Evolutionary conservation across 2,329 filamentous ascomycete species (phyloP).

Genomic region (Dryadomyces quercus-mongolicae): DNA sequence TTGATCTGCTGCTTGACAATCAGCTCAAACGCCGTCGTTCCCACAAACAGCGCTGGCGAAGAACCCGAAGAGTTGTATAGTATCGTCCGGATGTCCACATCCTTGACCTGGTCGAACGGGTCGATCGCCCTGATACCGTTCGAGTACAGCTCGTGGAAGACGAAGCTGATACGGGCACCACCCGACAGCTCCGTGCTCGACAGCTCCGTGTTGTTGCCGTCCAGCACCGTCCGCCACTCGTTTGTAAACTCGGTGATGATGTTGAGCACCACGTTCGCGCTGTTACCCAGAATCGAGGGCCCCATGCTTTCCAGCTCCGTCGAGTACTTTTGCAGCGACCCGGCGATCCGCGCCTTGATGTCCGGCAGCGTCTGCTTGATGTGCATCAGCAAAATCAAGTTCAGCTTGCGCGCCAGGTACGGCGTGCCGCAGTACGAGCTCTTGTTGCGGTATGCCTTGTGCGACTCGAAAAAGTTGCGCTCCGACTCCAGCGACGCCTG

Average conservation of each 20-base stretch:
- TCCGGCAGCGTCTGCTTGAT: constrained; percentile 99
- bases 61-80: constrained; percentile 99
- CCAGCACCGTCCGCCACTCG: constrained; percentile 90
- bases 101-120: constrained; percentile 94
- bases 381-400: constrained; percentile 99
- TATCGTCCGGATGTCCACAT: constrained; percentile 92
- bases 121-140: constrained; percentile 97
- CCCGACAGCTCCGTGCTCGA: constrained; percentile 91
- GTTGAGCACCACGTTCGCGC: constrained; percentile 90
- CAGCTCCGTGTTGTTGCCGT: constrained; percentile 92
- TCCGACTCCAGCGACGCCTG: constrained; percentile 83
- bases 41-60: constrained; percentile 90
- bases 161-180: constrained; percentile 95
- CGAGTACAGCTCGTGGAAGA: constrained; percentile 96
- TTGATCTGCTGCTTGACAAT: constrained; percentile 99
- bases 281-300: constrained; percentile 92
- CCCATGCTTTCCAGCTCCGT: constrained; percentile 72
- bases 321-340: constrained; percentile 84
- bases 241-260: constrained; percentile 99
- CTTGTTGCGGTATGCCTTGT: constrained; percentile 98
- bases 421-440: constrained; percentile 96
- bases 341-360: constrained; percentile 94
- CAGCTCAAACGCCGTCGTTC: constrained; percentile 94
- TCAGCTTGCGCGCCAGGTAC: constrained; percentile 91
- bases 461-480: constrained; percentile 95